phyloP scores from a whole-genome alignment of 2,329 filamentous ascomycete species.

The Setomelanomma holmii region DNA sequence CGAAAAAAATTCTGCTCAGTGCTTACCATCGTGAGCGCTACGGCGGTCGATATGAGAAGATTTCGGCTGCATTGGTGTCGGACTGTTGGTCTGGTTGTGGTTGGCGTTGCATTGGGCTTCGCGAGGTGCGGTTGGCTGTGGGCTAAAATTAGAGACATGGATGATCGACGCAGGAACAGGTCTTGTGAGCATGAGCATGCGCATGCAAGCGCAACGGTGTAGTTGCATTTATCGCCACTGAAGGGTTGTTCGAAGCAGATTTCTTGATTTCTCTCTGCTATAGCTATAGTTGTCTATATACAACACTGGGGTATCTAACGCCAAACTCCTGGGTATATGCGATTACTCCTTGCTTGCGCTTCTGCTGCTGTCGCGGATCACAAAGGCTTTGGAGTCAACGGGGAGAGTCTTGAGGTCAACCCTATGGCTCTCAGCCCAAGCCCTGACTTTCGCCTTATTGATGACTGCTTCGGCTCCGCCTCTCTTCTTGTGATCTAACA shows the following conservation, averaged over 20 bases:
- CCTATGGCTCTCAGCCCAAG: constrained; percentile 69
- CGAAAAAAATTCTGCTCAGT: not conserved
- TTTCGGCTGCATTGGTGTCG: not conserved
- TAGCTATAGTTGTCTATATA: not conserved
- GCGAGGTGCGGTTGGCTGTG: not conserved
- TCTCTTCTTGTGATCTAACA: constrained; percentile 65
- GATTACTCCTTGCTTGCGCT: constrained; percentile 53
- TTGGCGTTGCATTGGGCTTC: not conserved
- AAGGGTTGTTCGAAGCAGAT: not conserved
- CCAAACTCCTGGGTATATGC: constrained; percentile 1
- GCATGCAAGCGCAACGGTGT: not conserved
- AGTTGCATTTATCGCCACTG: not conserved
- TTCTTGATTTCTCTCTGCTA: not conserved
- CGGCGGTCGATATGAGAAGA: not conserved
- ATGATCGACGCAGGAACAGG: not conserved
- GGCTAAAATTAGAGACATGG: constrained; percentile 1
- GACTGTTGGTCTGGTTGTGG: not conserved
- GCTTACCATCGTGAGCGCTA: not conserved
- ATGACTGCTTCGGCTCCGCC: constrained; percentile 59
- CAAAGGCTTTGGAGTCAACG: constrained; percentile 78
- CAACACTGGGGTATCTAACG: constrained; percentile 10
- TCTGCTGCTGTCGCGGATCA: constrained; percentile 59
- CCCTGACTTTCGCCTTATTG: constrained; percentile 65
- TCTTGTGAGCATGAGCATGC: not conserved
- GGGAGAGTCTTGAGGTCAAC: constrained; percentile 66